Evolutionary conservation across 192 early-diverging fungal species (phyloP).

Genomic region (Umbelopsis sp.): DNA sequence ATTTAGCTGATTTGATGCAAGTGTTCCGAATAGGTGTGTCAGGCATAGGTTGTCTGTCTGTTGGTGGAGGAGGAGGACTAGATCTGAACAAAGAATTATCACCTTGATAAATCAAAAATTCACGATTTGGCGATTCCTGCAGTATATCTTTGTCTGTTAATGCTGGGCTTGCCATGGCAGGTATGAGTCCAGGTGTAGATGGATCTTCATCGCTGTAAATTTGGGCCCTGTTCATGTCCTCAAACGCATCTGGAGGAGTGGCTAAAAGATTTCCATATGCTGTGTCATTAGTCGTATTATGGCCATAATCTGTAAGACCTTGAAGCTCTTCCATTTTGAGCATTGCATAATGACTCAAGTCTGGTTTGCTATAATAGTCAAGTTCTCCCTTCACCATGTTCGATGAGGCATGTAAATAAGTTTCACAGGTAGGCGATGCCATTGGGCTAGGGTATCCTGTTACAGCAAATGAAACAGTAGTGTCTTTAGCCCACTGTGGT

Average conservation of each 20-base stretch:
- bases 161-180: background rate
- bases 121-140: background rate
- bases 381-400: background rate
- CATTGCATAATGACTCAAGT: background rate
- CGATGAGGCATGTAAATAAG: background rate
- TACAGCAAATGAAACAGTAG: background rate
- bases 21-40: background rate
- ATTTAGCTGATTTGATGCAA: background rate
- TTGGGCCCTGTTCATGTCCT: background rate
- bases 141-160: background rate
- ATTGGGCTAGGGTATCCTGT: constrained; percentile 10
- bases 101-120: constrained; percentile 11
- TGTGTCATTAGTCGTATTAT: background rate
- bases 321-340: background rate
- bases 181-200: background rate
- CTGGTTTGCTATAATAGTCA: background rate
- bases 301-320: background rate
- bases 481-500: background rate
- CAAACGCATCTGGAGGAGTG: background rate
- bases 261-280: background rate
- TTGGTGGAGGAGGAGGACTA: background rate
- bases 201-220: background rate
- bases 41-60: background rate
- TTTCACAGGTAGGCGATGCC: background rate
- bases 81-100: background rate